These are phyloP conservation scores for Botryosphaeria dothidea DNA, from an alignment of 2,329 filamentous ascomycete species.

Conservation along the genomic window DNA sequence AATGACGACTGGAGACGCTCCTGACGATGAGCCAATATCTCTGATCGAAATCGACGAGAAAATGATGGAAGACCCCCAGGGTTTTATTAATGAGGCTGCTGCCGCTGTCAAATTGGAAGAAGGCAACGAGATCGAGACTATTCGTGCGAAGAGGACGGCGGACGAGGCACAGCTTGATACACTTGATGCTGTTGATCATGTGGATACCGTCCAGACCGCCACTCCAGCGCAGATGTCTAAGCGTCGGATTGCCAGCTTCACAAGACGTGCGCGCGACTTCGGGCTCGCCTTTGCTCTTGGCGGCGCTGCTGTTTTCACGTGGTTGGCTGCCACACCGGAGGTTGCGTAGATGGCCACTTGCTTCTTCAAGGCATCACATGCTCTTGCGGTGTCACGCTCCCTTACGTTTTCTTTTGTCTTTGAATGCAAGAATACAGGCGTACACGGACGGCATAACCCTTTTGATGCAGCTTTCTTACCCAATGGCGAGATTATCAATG, in stretches of 20 bases:
- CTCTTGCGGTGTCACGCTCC: background rate
- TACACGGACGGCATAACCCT: slow-evolving; percentile 3
- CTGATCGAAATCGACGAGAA: background rate
- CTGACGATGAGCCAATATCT: background rate
- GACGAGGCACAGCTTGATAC: background rate
- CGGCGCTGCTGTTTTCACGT: background rate
- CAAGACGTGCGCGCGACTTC: background rate
- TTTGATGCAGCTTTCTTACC: background rate
- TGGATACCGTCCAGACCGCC: background rate
- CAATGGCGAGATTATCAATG: background rate
- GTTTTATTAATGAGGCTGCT: background rate
- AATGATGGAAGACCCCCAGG: background rate
- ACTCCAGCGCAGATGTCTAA: slow-evolving; percentile 7
- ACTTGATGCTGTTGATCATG: background rate
- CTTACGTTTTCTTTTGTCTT: background rate
- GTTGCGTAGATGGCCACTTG: background rate
- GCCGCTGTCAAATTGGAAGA: background rate
- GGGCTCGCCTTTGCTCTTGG: background rate
- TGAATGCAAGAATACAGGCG: background rate
- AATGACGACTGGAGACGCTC: background rate
- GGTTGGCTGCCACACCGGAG: background rate
- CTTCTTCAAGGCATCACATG: background rate
- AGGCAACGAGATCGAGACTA: background rate
- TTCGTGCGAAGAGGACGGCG: background rate
- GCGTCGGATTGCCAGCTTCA: background rate